A percentile compares a stretch with the other conserved stretches of the same genome.
phyloP scores from a whole-genome alignment of 768 basidiomycete species.

The Leccinum imitatum region DNA sequence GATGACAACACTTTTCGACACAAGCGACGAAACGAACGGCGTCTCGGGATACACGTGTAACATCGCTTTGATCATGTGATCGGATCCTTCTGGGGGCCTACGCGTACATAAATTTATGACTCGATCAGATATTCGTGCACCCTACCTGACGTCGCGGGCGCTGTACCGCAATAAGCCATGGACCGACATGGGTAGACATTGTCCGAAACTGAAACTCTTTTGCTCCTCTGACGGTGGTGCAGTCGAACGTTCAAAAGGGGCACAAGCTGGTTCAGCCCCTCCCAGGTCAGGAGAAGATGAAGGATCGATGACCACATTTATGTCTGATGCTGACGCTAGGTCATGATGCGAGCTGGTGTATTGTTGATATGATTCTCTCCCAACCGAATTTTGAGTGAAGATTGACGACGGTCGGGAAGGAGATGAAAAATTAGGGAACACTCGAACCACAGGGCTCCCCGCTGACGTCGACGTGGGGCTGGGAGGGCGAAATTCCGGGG shows the following conservation, averaged over 20 bases:
- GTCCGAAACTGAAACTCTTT: background rate
- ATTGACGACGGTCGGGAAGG: background rate
- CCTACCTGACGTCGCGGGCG: conserved; percentile 8
- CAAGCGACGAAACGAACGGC: conserved; percentile 12
- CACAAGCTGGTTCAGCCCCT: background rate
- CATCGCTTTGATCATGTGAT: conserved; percentile 18
- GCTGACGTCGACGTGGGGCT: background rate
- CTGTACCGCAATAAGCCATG: conserved; percentile 1
- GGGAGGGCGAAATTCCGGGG: background rate
- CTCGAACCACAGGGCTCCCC: background rate
- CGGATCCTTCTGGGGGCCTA: background rate
- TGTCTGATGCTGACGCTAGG: conserved; percentile 6
- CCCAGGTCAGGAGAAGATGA: background rate
- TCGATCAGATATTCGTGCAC: background rate
- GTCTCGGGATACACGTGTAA: conserved; percentile 13
- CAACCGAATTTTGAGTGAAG: conserved; percentile 8
- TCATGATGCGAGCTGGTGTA: conserved; percentile 14
- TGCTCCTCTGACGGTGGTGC: background rate
- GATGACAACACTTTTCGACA: background rate
- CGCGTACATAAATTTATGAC: background rate
- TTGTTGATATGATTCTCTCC: conserved; percentile 21
- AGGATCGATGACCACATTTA: background rate
- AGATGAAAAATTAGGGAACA: background rate
- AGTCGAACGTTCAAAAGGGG: background rate
- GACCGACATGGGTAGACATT: conserved; percentile 16